Evolutionary conservation across 768 basidiomycete genomes (phyloP).

Genomic region (Kwoniella newhampshirensis): DNA sequence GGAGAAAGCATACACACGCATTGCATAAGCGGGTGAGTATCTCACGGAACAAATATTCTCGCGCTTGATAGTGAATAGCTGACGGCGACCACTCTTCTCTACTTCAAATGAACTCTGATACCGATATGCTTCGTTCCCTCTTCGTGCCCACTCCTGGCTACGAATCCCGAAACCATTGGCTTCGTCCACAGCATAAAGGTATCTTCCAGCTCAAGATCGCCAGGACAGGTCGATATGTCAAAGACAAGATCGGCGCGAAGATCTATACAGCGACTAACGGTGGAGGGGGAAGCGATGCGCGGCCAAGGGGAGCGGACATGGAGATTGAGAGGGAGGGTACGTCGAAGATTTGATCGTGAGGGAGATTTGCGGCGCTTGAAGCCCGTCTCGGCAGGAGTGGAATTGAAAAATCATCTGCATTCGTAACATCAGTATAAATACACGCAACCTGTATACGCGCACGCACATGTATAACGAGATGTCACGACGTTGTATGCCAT

Average conservation of each 20-base stretch:
- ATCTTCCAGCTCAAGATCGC: slow-evolving; percentile 65
- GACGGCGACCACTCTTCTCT: too few species aligned
- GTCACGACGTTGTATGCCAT: too few species aligned
- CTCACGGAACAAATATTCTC: slow-evolving; percentile 27
- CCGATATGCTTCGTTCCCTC: too few species aligned
- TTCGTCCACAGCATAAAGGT: slow-evolving; percentile 60
- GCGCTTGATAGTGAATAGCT: too few species aligned
- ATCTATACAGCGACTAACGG: slow-evolving; percentile 27
- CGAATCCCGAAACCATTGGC: too few species aligned
- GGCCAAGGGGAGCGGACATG: slow-evolving; percentile 38
- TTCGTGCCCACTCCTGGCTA: neutral
- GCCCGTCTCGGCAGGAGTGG: too few species aligned
- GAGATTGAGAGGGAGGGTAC: slow-evolving; percentile 49
- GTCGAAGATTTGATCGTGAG: slow-evolving; percentile 23
- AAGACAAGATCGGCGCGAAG: slow-evolving; percentile 58
- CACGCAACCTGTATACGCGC: too few species aligned
- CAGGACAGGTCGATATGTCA: slow-evolving; percentile 63
- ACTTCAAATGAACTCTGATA: neutral
- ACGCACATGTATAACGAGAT: too few species aligned
- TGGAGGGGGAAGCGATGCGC: slow-evolving; percentile 20
- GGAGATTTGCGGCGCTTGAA: too few species aligned
- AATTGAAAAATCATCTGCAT: too few species aligned
- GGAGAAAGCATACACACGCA: slow-evolving; percentile 43
- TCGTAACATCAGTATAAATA: too few species aligned
- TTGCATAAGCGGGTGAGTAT: slow-evolving; percentile 53